These are phyloP conservation scores for Eutypella sp. DNA, from an alignment of 2,329 filamentous ascomycete genomes.

Conservation along the genomic window DNA sequence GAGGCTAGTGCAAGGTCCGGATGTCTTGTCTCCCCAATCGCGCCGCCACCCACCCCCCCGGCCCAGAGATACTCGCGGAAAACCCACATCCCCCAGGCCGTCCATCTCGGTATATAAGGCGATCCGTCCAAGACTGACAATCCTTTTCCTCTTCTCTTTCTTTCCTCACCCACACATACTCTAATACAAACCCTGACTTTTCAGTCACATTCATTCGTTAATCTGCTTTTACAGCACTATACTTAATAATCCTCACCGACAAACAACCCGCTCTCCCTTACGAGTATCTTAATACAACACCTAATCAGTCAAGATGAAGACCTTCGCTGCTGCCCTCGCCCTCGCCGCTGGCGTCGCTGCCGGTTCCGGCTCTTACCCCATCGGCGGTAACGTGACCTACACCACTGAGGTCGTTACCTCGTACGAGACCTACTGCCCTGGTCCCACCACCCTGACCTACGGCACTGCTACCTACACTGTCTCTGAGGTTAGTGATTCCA, in stretches of 20 bases:
- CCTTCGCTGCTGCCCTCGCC: conserved; percentile 49
- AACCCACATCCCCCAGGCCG: conserved; percentile 14
- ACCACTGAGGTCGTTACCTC: conserved; percentile 64
- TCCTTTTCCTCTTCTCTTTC: conserved; percentile 27
- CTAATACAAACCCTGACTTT: conserved; percentile 43
- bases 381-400: conserved; percentile 44
- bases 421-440: conserved; percentile 70
- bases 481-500: conserved; percentile 47
- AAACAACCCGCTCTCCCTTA: too few relatives aligned
- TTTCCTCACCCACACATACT: conserved; percentile 48
- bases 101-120: conserved; percentile 44
- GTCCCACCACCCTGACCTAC: conserved; percentile 58
- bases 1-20: neutral
- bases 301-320: conserved; percentile 63
- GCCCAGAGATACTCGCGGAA: neutral
- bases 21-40: conserved; percentile 7
- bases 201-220: conserved; percentile 57
- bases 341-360: conserved; percentile 41
- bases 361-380: conserved; percentile 11
- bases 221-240: conserved; percentile 22
- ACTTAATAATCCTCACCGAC: conserved; percentile 27
- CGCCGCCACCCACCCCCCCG: conserved; percentile 9
- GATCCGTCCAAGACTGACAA: conserved; percentile 32
- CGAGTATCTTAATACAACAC: conserved; percentile 36
- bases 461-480: conserved; percentile 64